phyloP scores from a whole-genome alignment of 1,284 basidiomycete species.

The Cutaneotrichosporon mucoides region DNA sequence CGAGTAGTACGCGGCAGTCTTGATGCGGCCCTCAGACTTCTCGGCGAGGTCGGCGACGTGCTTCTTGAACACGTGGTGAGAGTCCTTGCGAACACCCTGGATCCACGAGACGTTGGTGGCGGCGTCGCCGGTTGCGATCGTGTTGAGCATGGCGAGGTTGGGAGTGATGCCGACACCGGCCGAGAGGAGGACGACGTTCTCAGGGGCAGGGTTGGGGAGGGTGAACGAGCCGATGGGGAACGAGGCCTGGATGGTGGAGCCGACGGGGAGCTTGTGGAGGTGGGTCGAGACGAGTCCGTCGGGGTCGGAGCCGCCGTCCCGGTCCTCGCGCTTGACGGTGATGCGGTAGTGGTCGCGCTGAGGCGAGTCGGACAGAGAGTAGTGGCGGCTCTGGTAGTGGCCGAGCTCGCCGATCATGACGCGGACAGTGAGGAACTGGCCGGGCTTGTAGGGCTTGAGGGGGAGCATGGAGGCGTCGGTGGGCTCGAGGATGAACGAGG shows the following conservation, averaged over 20 bases:
- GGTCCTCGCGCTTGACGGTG: slow-evolving; percentile 33
- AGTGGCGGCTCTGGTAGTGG: slow-evolving; percentile 27
- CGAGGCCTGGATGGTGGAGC: slow-evolving; percentile 26
- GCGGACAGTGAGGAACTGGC: slow-evolving; percentile 37
- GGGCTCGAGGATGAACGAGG: slow-evolving; percentile 33
- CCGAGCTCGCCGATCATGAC: slow-evolving; percentile 14
- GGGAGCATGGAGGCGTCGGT: slow-evolving; percentile 26
- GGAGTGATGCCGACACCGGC: slow-evolving; percentile 41
- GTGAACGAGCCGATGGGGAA: slow-evolving; percentile 35
- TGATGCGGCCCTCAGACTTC: slow-evolving; percentile 21
- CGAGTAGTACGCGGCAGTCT: slow-evolving; percentile 24
- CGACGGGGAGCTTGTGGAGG: slow-evolving; percentile 31
- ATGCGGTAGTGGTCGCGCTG: slow-evolving; percentile 29
- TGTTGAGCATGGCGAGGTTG: slow-evolving; percentile 37
- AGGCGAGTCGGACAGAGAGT: slow-evolving; percentile 33
- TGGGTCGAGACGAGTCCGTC: slow-evolving; percentile 13
- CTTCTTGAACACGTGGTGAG: slow-evolving; percentile 16
- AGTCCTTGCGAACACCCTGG: slow-evolving; percentile 11
- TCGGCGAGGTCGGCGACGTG: slow-evolving; percentile 18
- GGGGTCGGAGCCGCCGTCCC: slow-evolving; percentile 19
- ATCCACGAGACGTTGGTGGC: slow-evolving; percentile 23
- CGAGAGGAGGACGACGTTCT: slow-evolving; percentile 36
- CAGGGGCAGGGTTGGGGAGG: slow-evolving; percentile 21
- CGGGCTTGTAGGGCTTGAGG: slow-evolving; percentile 26
- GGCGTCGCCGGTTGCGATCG: slow-evolving; percentile 8